Base-by-base conservation (phyloP, 129 eudicot species). In the Flaveria brownii region DNA sequence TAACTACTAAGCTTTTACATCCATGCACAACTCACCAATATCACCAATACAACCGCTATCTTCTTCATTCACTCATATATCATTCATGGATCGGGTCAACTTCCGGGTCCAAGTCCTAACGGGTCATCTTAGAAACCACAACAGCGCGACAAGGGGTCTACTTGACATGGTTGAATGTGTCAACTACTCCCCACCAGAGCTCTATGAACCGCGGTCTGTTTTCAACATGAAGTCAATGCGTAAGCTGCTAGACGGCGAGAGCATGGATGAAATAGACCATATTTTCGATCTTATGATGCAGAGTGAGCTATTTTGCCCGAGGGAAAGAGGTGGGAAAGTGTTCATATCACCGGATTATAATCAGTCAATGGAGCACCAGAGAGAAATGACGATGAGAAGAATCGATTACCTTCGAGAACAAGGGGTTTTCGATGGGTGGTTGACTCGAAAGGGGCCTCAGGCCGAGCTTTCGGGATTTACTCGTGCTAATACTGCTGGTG, bases 311-410 rank as follows among this genome's bases (percentile, higher is more conserved):
- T 93, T 93, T 70, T 81, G 88, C 22, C 96, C 86, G 4, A 73
- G 69, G 17, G 74, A 82, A 25, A 78, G 85, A 26, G 96, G 97
- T 10, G 91, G 91, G 6, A 88, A 79, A 55, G 81, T 85, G 23
- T 88, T 90, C 56, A 84, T 87, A 9, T 81, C 83, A 54, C 93
- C 98, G 9, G 93, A 90, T 78, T 93, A 66, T 56, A 93, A 93
- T 54, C 88, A 87, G 83, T 74, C 91, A 17, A 91, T 85, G 93
- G 93, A 91, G 74, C 93, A 88, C 81, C 98, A 93, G 75, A 81
- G 97, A 45, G 90, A 88, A 80, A 82, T 90, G 80, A 89, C 97
- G 9, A 89, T 87, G 97, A 85, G 55, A 80, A 60, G 96, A 74
- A 71, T 92, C 46, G 61, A 67, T 71, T 92, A 82, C 72, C 57